A percentile compares a stretch with the other conserved stretches of the same genome.
Evolutionary conservation across 148 eudicot genomes (phyloP).

Genomic region (Pouteria glomerata): DNA sequence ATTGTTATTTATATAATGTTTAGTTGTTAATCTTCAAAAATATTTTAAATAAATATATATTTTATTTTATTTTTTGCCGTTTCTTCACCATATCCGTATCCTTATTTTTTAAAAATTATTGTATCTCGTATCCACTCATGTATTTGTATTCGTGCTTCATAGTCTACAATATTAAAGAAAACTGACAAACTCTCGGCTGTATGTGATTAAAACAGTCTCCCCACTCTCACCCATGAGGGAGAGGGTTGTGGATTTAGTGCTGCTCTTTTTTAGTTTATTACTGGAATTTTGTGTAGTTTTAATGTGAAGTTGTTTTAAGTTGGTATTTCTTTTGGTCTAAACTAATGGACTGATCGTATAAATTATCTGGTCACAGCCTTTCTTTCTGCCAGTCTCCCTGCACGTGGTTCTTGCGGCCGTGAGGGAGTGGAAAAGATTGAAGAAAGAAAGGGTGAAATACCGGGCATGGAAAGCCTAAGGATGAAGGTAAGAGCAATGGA

Average conservation of each 20-base stretch:
- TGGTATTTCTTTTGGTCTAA: no score
- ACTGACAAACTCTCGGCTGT: not conserved
- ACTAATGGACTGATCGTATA: not conserved
- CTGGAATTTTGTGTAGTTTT: not conserved
- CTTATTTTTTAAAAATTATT: no score
- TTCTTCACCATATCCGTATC: no score
- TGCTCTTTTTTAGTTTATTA: not conserved
- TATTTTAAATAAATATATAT: no score
- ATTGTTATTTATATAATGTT: no score
- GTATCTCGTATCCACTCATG: no score
- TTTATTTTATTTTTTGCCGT: no score
- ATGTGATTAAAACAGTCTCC: not conserved
- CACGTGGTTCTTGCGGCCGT: constrained; percentile 75
- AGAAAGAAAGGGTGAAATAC: constrained; percentile 55
- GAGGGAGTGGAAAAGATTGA: constrained; percentile 79
- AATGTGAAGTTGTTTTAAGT: not conserved
- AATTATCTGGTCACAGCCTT: constrained; percentile 53
- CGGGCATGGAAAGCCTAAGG: constrained; percentile 51
- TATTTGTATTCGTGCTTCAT: no score
- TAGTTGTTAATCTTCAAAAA: no score
- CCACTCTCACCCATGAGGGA: not conserved
- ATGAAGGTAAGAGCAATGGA: not conserved
- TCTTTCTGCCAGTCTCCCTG: constrained; percentile 66
- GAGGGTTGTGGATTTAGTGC: not conserved
- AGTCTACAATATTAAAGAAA: no score